These are phyloP conservation scores for Chloropicon primus DNA, from an alignment of 139 green algal species.

Conservation along the genomic window DNA sequence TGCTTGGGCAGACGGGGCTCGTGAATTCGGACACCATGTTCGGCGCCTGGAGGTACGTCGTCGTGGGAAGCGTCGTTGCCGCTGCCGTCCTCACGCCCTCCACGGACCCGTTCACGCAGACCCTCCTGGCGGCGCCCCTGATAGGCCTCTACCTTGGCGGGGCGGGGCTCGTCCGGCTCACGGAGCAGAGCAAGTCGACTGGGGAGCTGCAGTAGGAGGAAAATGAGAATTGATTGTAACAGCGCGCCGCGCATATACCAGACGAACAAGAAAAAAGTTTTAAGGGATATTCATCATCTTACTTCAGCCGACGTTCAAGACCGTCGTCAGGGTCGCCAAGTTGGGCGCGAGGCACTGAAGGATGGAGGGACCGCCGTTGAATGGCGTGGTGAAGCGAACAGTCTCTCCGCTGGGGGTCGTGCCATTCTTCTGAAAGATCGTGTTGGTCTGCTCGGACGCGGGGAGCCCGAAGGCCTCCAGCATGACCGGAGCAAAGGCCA, in stretches of 20 bases:
- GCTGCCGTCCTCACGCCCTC: constrained; percentile 93
- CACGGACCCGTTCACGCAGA: constrained; percentile 97
- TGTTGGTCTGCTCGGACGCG: background rate
- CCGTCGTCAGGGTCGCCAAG: background rate
- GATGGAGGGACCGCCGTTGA: background rate
- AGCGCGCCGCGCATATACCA: too few relatives aligned
- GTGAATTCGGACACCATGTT: constrained; percentile 84
- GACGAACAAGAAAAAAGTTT: too few relatives aligned
- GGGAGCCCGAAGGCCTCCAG: background rate
- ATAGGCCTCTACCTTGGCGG: constrained; percentile 91
- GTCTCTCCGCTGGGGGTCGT: background rate
- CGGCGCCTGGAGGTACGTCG: constrained; percentile 85
- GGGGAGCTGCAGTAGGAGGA: background rate
- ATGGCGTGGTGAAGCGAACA: background rate
- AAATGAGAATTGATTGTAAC: background rate
- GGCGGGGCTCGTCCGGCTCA: constrained; percentile 46
- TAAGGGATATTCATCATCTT: too few relatives aligned
- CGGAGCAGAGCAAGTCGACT: constrained; percentile 35
- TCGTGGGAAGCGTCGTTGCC: constrained; percentile 82
- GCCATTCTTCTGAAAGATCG: background rate
- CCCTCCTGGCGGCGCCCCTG: constrained; percentile 82
- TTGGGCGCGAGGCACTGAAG: background rate
- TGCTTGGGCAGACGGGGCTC: constrained; percentile 85
- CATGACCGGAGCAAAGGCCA: background rate
- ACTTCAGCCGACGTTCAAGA: background rate